Evolutionary conservation across 352 stramenopile species (phyloP), one percentile per base, ranked within the genome.

Genomic region (Phytopythium ostracodes): DNA sequence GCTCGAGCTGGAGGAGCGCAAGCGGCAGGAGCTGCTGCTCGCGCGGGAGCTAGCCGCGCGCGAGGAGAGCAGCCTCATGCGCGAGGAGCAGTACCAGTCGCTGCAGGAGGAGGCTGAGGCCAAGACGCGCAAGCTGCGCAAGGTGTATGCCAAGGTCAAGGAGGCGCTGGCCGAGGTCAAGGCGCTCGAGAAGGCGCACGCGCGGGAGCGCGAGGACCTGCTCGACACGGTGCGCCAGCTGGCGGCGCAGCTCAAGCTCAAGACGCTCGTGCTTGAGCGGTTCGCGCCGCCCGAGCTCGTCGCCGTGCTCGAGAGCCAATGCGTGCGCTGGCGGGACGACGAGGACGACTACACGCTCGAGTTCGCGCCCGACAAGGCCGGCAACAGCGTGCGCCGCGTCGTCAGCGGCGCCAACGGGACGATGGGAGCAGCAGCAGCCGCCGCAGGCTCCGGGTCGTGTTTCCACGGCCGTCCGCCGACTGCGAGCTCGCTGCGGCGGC

Each of bases 61-160:
- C 54, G 96, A 98, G 55, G 96, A 99, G 62, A 83, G 78, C 43
- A 98, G 97, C 53, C 63, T 98, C 17, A 87, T 97, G 72, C 77
- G 96, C 10, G 90, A 98, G 65, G 94, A 98, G 54, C 85, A 94
- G 65, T 92, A 92, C 64, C 78, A 89, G 61, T 89, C 85, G 4
- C 60, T 97, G 15, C 79, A 98, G 55, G 96, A 98, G 65, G 94
- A 99, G 66, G 93, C 96, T 8, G 87, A 98, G 50, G 92, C 86
- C 2, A 99, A 99, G 70, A 97, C 96, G 0, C 93, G 92, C 12
- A 99, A 99, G 69, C 81, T 99, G 36, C 98, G 98, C 63, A 98
- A 98, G 64, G 77, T 99, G 20, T 98, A 90, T 58, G 78, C 70
- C 8, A 91, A 92, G 59, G 81, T 98, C 54, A 96, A 98, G 59